A percentile compares a stretch with the other conserved stretches of the same genome.
These are phyloP conservation scores for Xerocomellus dryophilus DNA, from an alignment of 768 basidiomycete genomes.

Conservation along the genomic window DNA sequence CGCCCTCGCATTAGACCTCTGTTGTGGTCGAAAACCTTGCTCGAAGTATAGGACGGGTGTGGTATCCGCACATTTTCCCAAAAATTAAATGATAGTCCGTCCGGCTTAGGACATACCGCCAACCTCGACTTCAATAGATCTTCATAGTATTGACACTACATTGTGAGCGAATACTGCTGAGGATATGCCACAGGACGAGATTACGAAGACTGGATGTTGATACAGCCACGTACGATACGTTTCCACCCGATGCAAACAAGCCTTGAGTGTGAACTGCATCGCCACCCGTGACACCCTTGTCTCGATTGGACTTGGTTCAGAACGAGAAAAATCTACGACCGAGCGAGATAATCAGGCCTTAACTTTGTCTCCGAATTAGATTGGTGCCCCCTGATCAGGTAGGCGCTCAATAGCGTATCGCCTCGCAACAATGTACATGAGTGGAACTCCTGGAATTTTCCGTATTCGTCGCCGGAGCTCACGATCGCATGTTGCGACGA, in stretches of 20 bases:
- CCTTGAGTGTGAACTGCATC: too few relatives aligned
- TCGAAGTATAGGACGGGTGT: too few relatives aligned
- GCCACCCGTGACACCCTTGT: too few relatives aligned
- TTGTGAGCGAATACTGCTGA: neutral
- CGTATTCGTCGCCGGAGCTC: conserved; percentile 90
- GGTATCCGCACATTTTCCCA: neutral
- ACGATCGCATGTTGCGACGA: conserved; percentile 97
- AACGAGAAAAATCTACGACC: neutral
- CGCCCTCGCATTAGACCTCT: too few relatives aligned
- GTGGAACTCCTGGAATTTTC: conserved; percentile 87
- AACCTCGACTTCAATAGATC: neutral
- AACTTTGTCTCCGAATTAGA: conserved; percentile 27
- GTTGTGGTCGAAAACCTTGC: too few relatives aligned
- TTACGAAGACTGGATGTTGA: neutral
- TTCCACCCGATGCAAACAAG: neutral
- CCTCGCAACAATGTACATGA: conserved; percentile 95
- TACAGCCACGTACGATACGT: neutral
- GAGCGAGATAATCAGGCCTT: neutral
- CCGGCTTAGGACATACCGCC: neutral
- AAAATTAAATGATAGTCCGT: neutral
- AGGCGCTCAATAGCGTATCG: conserved; percentile 93
- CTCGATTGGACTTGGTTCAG: neutral
- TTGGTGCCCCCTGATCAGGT: conserved; percentile 90
- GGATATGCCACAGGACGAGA: neutral
- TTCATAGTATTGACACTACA: too few relatives aligned